phyloP scores from a whole-genome alignment of 768 basidiomycete genomes.

The Phaeotremella skinneri region DNA sequence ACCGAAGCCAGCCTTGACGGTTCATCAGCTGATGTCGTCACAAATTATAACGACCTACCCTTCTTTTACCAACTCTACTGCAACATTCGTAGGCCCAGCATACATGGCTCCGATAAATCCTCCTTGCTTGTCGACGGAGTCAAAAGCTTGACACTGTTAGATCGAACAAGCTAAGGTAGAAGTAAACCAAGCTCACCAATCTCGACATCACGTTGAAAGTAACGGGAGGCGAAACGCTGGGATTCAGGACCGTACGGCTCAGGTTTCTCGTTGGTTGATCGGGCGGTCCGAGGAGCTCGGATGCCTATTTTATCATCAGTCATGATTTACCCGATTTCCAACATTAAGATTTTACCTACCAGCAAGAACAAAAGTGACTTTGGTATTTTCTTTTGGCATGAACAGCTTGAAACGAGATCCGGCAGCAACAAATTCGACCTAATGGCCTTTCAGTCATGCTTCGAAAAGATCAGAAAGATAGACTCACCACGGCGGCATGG shows the following conservation, averaged over 20 bases:
- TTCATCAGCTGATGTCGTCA: not conserved
- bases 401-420: conserved; percentile 96
- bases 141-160: conserved; percentile 58
- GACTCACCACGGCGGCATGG: conserved; percentile 65
- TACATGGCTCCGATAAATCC: conserved; percentile 91
- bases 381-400: conserved; percentile 88
- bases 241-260: conserved; percentile 87
- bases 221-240: conserved; percentile 72
- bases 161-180: not conserved
- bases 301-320: conserved; percentile 61
- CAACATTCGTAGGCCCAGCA: conserved; percentile 80
- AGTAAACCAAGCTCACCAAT: conserved; percentile 56
- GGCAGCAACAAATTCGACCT: conserved; percentile 86
- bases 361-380: conserved; percentile 83
- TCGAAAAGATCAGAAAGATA: not conserved
- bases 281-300: conserved; percentile 81
- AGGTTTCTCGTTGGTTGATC: conserved; percentile 72
- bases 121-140: conserved; percentile 85
- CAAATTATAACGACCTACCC: conserved; percentile 54
- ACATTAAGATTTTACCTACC: conserved; percentile 55
- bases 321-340: not conserved
- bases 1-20: conserved; percentile 65
- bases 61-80: conserved; percentile 75
- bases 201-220: conserved; percentile 94
- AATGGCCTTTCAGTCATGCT: conserved; percentile 2